Conservation (phyloP, 1,139 yeast genomes). For the Meyerozyma guilliermondii region DNA sequence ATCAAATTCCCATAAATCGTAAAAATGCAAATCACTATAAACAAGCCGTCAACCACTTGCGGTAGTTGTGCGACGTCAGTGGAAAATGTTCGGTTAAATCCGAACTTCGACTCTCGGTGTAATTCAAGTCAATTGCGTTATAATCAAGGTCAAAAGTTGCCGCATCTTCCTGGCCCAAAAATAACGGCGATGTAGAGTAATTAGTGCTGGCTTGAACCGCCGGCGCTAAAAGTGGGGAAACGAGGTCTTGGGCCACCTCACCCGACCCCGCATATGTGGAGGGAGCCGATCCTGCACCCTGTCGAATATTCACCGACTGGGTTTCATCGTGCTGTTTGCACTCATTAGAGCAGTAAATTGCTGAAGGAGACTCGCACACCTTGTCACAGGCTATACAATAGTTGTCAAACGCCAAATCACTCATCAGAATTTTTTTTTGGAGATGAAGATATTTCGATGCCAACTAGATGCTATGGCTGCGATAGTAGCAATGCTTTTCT, state of each 20-base stretch:
- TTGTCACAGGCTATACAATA: conserved; percentile 3
- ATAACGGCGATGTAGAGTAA: not conserved
- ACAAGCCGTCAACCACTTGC: conserved; percentile 40
- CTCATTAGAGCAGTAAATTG: conserved; percentile 11
- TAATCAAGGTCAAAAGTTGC: conserved; percentile 9
- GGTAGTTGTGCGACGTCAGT: conserved; percentile 38
- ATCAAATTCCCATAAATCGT: conserved; percentile 3
- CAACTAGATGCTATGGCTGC: not conserved
- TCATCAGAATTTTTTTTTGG: not conserved
- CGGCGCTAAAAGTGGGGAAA: conserved; percentile 36
- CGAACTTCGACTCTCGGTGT: conserved; percentile 21
- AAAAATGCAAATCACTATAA: conserved; percentile 10
- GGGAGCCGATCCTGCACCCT: conserved; percentile 2
- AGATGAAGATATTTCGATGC: not conserved
- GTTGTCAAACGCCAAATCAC: conserved; percentile 3
- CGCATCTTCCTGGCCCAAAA: not conserved
- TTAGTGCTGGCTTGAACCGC: conserved; percentile 24
- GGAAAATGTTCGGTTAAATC: conserved; percentile 16
- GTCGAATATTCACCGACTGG: conserved; percentile 8
- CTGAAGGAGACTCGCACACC: conserved; percentile 8
- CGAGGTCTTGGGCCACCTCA: conserved; percentile 12
- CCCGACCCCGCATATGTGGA: conserved; percentile 5
- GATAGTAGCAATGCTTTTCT: not conserved
- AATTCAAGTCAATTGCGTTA: conserved; percentile 20
- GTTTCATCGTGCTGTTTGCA: conserved; percentile 11